Conservation (phyloP, 208 protist species). For the Leishmania tropica region DNA sequence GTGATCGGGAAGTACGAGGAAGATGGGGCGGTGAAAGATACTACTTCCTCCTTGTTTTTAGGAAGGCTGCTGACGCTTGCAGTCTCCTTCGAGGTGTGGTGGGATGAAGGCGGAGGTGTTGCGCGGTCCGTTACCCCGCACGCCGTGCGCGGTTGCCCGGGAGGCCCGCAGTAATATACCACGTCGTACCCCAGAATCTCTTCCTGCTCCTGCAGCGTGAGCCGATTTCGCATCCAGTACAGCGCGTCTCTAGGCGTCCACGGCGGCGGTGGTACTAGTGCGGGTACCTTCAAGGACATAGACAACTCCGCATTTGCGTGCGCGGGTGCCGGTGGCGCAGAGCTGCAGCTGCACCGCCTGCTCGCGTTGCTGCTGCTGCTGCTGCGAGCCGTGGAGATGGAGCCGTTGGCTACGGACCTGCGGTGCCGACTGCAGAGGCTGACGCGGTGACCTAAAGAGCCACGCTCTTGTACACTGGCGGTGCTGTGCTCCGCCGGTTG, state of each 20-base stretch:
- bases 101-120: background rate
- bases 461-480: background rate
- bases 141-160: conserved; percentile 27
- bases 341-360: background rate
- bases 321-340: background rate
- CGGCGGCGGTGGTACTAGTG: conserved; percentile 34
- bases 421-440: conserved; percentile 1
- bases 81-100: background rate
- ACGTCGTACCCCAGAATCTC: conserved; percentile 75
- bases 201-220: conserved; percentile 77
- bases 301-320: background rate
- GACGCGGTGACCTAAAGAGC: background rate
- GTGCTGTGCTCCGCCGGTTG: background rate
- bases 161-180: conserved; percentile 87
- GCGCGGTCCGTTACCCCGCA: conserved; percentile 18
- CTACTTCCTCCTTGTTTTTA: background rate
- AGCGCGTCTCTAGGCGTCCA: conserved; percentile 50
- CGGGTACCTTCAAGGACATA: background rate
- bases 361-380: conserved; percentile 9
- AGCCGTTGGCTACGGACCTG: background rate
- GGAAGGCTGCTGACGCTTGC: background rate
- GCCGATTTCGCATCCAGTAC: conserved; percentile 31
- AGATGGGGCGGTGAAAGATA: background rate
- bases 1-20: conserved; percentile 87
- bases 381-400: background rate